Percentiles rank a stretch among this genome's conserved stretches.
phyloP scores from a whole-genome alignment of 345 rosid species.

The Acer yangbiense region DNA sequence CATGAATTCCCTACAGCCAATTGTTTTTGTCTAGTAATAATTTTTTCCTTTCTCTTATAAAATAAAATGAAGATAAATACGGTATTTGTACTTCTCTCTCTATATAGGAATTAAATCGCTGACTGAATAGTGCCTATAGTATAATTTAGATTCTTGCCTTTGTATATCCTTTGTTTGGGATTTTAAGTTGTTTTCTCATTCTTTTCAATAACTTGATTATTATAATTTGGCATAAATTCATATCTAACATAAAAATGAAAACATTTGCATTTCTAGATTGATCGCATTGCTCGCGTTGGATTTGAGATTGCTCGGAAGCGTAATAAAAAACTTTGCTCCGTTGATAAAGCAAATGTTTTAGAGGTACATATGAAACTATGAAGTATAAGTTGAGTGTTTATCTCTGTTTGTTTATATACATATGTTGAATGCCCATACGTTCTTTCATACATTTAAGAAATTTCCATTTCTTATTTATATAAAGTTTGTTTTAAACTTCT shows the following conservation, averaged over 20 bases:
- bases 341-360: conserved; percentile 97
- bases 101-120: background rate
- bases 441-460: background rate
- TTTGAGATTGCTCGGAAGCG: conserved; percentile 94
- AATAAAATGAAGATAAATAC: background rate
- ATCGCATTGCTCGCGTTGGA: conserved; percentile 96
- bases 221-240: background rate
- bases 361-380: conserved; percentile 45
- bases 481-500: background rate
- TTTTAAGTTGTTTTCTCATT: background rate
- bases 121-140: background rate
- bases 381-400: conserved; percentile 1
- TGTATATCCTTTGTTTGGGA: background rate
- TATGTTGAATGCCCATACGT: background rate
- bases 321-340: conserved; percentile 82
- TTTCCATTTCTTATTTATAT: background rate
- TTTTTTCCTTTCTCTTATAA: background rate
- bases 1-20: background rate
- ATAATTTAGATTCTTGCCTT: background rate
- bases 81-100: background rate
- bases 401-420: background rate
- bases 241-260: conserved; percentile 2
- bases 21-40: background rate
- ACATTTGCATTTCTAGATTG: conserved; percentile 52
- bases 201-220: background rate